Conservation (phyloP, 2,329 filamentous ascomycete species). For the Myriosclerotinia scirpicola region DNA sequence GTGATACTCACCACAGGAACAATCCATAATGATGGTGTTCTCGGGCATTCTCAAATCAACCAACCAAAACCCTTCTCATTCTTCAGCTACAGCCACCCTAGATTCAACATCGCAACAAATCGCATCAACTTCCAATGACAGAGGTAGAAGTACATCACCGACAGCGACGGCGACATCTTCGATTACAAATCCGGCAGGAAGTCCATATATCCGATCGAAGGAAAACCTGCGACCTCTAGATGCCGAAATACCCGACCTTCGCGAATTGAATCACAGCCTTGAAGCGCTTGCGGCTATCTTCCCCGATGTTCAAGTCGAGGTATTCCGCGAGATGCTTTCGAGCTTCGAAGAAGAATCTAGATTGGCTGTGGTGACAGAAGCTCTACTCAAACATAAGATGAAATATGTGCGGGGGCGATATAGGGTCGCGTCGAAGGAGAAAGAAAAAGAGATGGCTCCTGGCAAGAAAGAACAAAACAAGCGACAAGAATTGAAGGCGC, state of each 20-base stretch:
- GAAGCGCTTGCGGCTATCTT: conserved; percentile 70
- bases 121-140: conserved; percentile 17
- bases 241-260: conserved; percentile 59
- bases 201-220: conserved; percentile 55
- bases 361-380: conserved; percentile 74
- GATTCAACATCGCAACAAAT: conserved; percentile 33
- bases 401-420: conserved; percentile 71
- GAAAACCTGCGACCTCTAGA: conserved; percentile 51
- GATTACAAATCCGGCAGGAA: conserved; percentile 22
- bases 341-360: conserved; percentile 75
- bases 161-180: conserved; percentile 31
- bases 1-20: conserved; percentile 21
- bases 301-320: conserved; percentile 77
- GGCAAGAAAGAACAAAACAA: conserved; percentile 33
- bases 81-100: conserved; percentile 31
- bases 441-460: conserved; percentile 35
- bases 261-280: conserved; percentile 69
- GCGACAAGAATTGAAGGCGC: conserved; percentile 15
- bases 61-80: conserved; percentile 39
- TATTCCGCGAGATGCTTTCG: conserved; percentile 77
- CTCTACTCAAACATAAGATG: conserved; percentile 69
- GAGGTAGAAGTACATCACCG: conserved; percentile 37
- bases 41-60: conserved; percentile 49
- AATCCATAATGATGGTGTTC: conserved; percentile 50
- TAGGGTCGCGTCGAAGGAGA: conserved; percentile 46